Conservation (phyloP, 441 rosid species). For the Populus hybrid region DNA sequence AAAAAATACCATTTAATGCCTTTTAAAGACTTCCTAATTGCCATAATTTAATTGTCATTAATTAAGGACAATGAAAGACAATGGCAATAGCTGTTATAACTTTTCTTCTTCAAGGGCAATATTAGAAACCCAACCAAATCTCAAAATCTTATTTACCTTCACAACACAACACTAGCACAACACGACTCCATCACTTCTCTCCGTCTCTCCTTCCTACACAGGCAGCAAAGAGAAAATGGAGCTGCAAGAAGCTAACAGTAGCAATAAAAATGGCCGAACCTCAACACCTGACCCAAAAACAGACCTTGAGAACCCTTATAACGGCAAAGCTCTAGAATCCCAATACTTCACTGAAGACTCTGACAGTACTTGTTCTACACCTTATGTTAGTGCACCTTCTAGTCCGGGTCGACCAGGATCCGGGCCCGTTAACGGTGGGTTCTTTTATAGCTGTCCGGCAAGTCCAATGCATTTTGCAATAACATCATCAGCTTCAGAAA, state of each 20-base stretch:
- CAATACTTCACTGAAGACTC: slow-evolving; percentile 40
- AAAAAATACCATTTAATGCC: too few species aligned
- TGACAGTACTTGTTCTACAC: slow-evolving; percentile 79
- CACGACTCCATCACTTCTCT: neutral
- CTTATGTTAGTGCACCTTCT: slow-evolving; percentile 93
- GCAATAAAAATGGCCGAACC: slow-evolving; percentile 18
- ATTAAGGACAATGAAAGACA: slow-evolving; percentile 8
- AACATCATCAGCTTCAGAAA: slow-evolving; percentile 29
- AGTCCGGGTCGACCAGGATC: slow-evolving; percentile 73
- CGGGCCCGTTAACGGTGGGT: slow-evolving; percentile 46
- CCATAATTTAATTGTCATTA: neutral
- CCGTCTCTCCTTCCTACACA: neutral
- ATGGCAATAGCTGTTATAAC: slow-evolving; percentile 18
- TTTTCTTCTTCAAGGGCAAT: neutral
- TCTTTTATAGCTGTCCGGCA: slow-evolving; percentile 89
- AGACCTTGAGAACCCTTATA: slow-evolving; percentile 11
- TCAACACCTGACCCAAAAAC: slow-evolving; percentile 7
- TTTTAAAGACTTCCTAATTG: neutral
- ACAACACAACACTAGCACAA: neutral
- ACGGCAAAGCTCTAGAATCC: slow-evolving; percentile 16
- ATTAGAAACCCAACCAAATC: neutral
- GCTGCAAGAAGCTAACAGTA: slow-evolving; percentile 13
- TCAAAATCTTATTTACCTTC: neutral
- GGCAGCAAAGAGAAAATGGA: slow-evolving; percentile 20
- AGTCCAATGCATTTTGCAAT: slow-evolving; percentile 92